These are phyloP conservation scores for Pancytospora philotis DNA, from an alignment of 371 early-diverging fungal species.

Conservation along the genomic window DNA sequence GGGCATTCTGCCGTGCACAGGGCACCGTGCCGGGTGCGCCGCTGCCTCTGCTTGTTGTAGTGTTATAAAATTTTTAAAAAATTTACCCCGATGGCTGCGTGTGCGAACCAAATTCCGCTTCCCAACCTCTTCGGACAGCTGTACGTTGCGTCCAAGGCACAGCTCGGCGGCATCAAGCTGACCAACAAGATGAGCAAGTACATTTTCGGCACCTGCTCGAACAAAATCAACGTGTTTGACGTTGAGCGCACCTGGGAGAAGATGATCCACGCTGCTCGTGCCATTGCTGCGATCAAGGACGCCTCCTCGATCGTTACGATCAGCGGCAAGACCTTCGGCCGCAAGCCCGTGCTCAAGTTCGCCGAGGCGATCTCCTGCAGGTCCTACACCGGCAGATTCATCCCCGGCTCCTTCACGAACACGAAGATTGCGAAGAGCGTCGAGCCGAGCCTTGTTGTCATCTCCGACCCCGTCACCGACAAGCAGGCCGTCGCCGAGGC, in stretches of 20 bases:
- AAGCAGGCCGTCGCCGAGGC: constrained; percentile 94
- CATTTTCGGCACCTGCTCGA: constrained; percentile 48
- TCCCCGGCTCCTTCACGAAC: constrained; percentile 99
- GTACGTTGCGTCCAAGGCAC: constrained; percentile 48
- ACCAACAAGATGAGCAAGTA: constrained; percentile 55
- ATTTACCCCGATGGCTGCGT: constrained; percentile 8
- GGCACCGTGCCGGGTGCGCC: no score
- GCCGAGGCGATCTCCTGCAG: constrained; percentile 86
- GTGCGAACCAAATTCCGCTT: constrained; percentile 42
- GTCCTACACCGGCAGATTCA: constrained; percentile 94
- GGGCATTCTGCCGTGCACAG: no score
- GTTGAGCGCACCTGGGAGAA: constrained; percentile 97
- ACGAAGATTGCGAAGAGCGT: constrained; percentile 90
- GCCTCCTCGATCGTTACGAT: constrained; percentile 82
- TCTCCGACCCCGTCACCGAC: constrained; percentile 90
- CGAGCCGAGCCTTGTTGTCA: constrained; percentile 90
- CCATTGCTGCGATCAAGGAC: constrained; percentile 78
- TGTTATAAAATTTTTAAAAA: constrained; percentile 23
- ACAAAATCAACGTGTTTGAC: constrained; percentile 71
- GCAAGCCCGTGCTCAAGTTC: constrained; percentile 93
- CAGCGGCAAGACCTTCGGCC: constrained; percentile 86
- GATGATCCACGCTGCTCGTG: constrained; percentile 89
- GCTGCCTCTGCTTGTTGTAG: not conserved
- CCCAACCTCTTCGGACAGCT: constrained; percentile 55
- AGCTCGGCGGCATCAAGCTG: constrained; percentile 56